Evolutionary conservation across 2,329 filamentous ascomycete genomes (phyloP), one percentile per base, ranked within the genome.

Genomic region (Karstenula rhodostoma): DNA sequence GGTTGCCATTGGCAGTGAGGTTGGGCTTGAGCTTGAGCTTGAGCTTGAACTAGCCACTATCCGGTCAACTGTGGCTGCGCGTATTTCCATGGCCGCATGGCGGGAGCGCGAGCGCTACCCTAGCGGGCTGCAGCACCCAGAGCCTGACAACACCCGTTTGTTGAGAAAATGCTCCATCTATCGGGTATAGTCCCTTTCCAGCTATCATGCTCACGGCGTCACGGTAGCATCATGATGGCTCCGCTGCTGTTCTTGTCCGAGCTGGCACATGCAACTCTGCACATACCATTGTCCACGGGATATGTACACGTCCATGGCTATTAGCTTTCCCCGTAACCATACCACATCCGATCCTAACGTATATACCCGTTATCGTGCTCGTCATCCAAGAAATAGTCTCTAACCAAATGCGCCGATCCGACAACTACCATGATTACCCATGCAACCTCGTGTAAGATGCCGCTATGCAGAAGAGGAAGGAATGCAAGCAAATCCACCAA

Each of bases 331-430:
- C 48, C 9, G 29, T n/a, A 15, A 2, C 22, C 3, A 25, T 13
- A 25, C 32, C 48, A 40, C 48, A 22, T 37, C 48, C 32, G 22
- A 23, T 51, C 17, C 33, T 7, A 50, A 13, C n/a, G 9, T 35
- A 32, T 50, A 19, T 50, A 50, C 29, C 48, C 48, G 48, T 37
- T 37, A 51, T 51, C 48, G 15, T 51, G 32, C 17, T 51, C 32
- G 29, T 37, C 48, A 40, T 51, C 23, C 32, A 37, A 35, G 25
- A 37, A 32, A 51, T 51, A 51, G 12, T 22, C 27, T 35, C 19
- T 29, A 40, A 23, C 48, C 29, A 40, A 37, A 51, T 51, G 19
- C 48, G 32, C 48, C 48, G 25, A 51, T 10, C 5, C 3, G 19
- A 32, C 27, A 17, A 35, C 19, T 13, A 19, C 9, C 19, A 23